Evolutionary conservation across 805 yeast genomes (phyloP), one percentile per base, ranked within the genome.

Genomic region (Pichia rugopelliculosa): DNA sequence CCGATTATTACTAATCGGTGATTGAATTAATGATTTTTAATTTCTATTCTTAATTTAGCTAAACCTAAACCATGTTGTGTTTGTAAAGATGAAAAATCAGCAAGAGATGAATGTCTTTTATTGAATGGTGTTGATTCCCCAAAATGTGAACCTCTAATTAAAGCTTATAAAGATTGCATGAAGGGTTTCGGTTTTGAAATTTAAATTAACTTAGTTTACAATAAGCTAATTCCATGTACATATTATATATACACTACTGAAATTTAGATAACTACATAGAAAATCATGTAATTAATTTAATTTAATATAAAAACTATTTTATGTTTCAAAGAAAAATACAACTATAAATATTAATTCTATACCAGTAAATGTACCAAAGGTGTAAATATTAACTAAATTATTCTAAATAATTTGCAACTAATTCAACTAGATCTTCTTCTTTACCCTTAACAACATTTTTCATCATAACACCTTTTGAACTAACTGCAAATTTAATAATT

Each of bases 31-130:
- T n/a, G n/a, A 30, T 26, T 6, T 7, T 13, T 30, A 2, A n/a
- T 30, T n/a, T n/a, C 10, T 15, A 2, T 4, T 8, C n/a, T 30
- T 30, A 15, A 30, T 30, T 30, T 39, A 57, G 61, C 67, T 36
- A 83, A 87, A 62, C 95, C 95, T 54, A 91, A 90, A 69, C 97
- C 99, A 50, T 91, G 99, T 68, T 91, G 98, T 62, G 98, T 91
- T 21, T 93, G 98, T 67, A 77, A 82, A 56, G 85, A 84, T 30
- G 64, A 63, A 46, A 63, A 64, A 47, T 48, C 83, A 51, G 64
- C 69, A 22, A 77, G 98, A 61, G 99, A 91, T 60, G 90, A 89
- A 59, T 93, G 98, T 64, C 70, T 91, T 48, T 74, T 91, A 53
- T 68, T 78, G 56, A 80, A 86, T 58, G 96, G 96, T 42, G 83